Conservation (phyloP, 83 land plant species). For the Larix sibirica region DNA sequence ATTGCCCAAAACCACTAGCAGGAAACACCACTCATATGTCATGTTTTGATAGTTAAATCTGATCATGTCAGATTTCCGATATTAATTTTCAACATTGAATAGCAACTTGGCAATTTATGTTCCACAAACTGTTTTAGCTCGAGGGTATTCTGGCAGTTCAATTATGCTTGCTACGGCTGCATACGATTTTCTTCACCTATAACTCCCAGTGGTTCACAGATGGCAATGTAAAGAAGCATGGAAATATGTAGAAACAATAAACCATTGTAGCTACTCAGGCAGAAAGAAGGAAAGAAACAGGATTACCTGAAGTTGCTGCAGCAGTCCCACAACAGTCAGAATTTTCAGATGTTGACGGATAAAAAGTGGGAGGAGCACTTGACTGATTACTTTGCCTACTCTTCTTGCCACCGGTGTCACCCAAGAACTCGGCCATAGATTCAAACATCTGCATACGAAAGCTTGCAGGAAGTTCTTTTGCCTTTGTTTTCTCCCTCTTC, state of each 20-base stretch:
- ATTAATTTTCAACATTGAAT: background rate
- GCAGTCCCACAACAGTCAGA: slow-evolving; percentile 8
- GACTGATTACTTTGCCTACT: slow-evolving; percentile 8
- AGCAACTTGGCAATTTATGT: background rate
- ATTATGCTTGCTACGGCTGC: too few species aligned
- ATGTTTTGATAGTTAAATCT: background rate
- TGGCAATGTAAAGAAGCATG: background rate
- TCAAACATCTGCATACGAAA: slow-evolving; percentile 40
- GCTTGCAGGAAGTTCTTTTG: slow-evolving; percentile 38
- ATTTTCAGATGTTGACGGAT: background rate
- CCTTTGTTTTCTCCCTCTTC: slow-evolving; percentile 41
- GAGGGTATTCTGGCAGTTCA: too few species aligned
- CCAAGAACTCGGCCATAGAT: slow-evolving; percentile 38
- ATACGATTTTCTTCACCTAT: background rate
- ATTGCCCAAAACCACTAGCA: background rate
- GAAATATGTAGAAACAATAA: background rate
- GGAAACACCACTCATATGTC: background rate
- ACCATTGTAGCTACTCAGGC: too few species aligned
- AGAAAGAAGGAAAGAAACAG: background rate
- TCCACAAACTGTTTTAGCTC: background rate
- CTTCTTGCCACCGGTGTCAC: slow-evolving; percentile 25
- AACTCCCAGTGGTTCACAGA: background rate
- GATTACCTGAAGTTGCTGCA: slow-evolving; percentile 12
- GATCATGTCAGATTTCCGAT: background rate
- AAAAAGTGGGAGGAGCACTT: background rate